A percentile compares a stretch with the other conserved stretches of the same genome.
phyloP scores from a whole-genome alignment of 768 basidiomycete genomes.

The Rhodocollybia butyracea region DNA sequence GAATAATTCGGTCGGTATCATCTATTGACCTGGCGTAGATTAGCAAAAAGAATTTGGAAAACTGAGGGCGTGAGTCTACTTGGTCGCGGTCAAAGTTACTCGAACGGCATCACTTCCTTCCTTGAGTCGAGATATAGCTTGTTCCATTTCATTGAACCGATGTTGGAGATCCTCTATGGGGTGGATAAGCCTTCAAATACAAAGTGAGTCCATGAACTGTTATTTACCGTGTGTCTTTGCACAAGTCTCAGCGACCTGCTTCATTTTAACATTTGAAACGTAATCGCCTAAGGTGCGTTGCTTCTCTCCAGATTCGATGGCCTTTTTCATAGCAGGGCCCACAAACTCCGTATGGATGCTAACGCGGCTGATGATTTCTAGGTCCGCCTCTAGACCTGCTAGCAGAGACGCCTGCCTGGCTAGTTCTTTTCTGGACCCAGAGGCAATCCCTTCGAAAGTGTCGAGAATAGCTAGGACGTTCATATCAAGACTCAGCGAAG shows the following conservation, averaged over 20 bases:
- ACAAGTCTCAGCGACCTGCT: slow-evolving; percentile 73
- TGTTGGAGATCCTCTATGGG: slow-evolving; percentile 52
- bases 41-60: neutral
- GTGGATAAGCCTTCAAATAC: slow-evolving; percentile 5
- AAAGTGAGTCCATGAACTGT: neutral
- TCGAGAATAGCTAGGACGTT: slow-evolving; percentile 70
- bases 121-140: slow-evolving; percentile 48
- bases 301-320: slow-evolving; percentile 68
- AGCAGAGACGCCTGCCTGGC: slow-evolving; percentile 64
- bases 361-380: slow-evolving; percentile 66
- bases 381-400: slow-evolving; percentile 61
- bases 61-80: slow-evolving; percentile 31
- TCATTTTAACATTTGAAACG: slow-evolving; percentile 77
- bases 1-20: slow-evolving; percentile 52
- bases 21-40: slow-evolving; percentile 46
- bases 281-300: slow-evolving; percentile 76
- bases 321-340: slow-evolving; percentile 59
- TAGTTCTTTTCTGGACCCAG: slow-evolving; percentile 58
- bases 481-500: slow-evolving; percentile 68
- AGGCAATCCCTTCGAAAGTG: slow-evolving; percentile 61
- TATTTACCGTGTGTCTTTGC: slow-evolving; percentile 61
- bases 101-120: slow-evolving; percentile 61
- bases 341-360: slow-evolving; percentile 74
- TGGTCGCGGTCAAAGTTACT: slow-evolving; percentile 38
- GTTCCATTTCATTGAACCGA: slow-evolving; percentile 53